Percentiles rank a stretch among this genome's conserved stretches.
Conservation (phyloP, 148 eudicot genomes). For the Camellia lanceoleosa region DNA sequence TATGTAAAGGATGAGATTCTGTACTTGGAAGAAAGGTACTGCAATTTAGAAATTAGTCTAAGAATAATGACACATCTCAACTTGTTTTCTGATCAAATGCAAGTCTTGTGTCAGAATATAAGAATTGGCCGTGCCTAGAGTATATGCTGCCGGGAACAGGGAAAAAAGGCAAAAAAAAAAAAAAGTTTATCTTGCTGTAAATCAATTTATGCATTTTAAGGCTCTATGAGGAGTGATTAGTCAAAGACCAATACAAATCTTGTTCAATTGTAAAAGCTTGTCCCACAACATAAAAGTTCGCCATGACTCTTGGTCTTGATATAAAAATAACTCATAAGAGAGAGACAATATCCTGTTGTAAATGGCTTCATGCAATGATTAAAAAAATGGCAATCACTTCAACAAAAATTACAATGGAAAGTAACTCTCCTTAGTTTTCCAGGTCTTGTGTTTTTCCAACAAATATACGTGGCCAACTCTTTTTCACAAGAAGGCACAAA, state of each 20-base stretch:
- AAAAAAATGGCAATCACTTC: not conserved
- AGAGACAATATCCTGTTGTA: conserved; percentile 2
- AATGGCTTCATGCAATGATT: not conserved
- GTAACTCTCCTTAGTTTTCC: not conserved
- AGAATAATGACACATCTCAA: not conserved
- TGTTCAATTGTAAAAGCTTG: not conserved
- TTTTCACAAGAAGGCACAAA: not conserved
- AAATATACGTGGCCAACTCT: not conserved
- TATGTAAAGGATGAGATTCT: not conserved
- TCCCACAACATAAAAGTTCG: not conserved
- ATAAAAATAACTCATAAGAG: not conserved
- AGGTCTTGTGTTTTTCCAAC: not conserved
- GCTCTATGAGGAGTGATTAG: not conserved
- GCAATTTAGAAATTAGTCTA: not conserved
- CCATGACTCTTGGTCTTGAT: conserved; percentile 6
- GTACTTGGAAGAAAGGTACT: not conserved
- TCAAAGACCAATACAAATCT: not conserved
- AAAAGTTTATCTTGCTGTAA: not conserved
- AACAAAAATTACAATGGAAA: not conserved
- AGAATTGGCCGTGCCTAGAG: not conserved
- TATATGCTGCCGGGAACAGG: not conserved
- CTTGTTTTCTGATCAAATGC: not conserved
- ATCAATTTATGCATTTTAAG: not conserved
- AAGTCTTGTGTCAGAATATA: not conserved
- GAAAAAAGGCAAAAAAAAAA: not conserved